Evolutionary conservation across 148 eudicot genomes (phyloP).

Genomic region (Vaccinium macrocarpon): DNA sequence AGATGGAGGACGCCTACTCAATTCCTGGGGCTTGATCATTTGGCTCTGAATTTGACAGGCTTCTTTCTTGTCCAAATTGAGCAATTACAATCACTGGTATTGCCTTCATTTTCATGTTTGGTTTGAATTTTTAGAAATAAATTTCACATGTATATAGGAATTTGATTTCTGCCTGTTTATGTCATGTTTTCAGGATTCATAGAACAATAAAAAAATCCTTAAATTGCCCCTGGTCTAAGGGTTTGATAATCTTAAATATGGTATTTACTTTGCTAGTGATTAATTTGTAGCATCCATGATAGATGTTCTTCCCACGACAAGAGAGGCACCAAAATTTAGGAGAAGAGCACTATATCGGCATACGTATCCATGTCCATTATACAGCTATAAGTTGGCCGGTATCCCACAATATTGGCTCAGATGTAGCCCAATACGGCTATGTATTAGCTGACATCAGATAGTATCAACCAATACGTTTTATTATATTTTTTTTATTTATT

Average conservation of each 20-base stretch:
- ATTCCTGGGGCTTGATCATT: background rate
- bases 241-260: background rate
- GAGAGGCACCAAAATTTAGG: background rate
- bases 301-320: background rate
- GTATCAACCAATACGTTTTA: background rate
- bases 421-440: background rate
- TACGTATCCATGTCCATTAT: background rate
- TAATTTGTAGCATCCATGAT: background rate
- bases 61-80: conserved; percentile 19
- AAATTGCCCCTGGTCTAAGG: background rate
- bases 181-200: background rate
- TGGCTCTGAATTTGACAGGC: conserved; percentile 5
- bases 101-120: conserved; percentile 8
- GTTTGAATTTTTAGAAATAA: conserved; percentile 12
- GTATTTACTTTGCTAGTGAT: background rate
- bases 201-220: background rate
- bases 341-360: background rate
- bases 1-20: background rate
- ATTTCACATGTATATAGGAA: conserved; percentile 17
- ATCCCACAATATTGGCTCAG: background rate
- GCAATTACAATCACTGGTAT: conserved; percentile 13
- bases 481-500: too few species aligned
- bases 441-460: background rate
- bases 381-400: background rate
- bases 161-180: conserved; percentile 13